These are phyloP conservation scores for Clarireedia sp. DNA, from an alignment of 2,329 filamentous ascomycete species.

Conservation along the genomic window DNA sequence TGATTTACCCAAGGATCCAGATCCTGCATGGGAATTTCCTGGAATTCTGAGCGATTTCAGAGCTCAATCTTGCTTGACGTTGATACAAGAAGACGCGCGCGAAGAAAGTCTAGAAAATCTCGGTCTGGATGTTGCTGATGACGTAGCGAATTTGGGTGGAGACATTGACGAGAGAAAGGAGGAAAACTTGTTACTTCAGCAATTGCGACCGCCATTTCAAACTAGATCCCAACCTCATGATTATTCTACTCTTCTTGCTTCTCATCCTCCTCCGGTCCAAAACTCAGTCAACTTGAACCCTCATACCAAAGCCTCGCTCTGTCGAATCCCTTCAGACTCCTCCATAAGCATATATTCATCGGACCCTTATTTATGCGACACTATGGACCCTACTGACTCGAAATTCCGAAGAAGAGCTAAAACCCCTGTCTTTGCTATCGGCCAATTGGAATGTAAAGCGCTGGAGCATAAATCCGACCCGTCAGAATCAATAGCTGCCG, in stretches of 20 bases:
- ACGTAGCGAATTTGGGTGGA: neutral
- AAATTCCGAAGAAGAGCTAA: conserved; percentile 17
- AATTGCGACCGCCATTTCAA: neutral
- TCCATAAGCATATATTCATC: conserved; percentile 13
- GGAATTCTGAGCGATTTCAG: conserved; percentile 8
- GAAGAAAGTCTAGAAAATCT: neutral
- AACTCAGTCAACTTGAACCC: neutral
- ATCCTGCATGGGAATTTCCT: neutral
- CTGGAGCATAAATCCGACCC: conserved; percentile 8
- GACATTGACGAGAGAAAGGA: neutral
- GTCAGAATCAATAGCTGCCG: conserved; percentile 19
- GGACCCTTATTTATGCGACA: neutral
- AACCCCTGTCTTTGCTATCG: conserved; percentile 25
- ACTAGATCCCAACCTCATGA: neutral
- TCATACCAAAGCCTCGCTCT: neutral
- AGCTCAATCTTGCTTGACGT: conserved; percentile 11
- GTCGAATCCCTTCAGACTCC: conserved; percentile 3
- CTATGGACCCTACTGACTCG: neutral
- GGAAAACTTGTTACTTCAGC: conserved; percentile 2
- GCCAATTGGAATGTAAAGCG: conserved; percentile 21
- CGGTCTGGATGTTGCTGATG: neutral
- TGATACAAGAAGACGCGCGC: conserved; percentile 3
- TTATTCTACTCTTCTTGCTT: neutral
- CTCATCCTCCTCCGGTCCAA: neutral
- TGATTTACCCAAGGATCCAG: conserved; percentile 3